Evolutionary conservation across 2,329 filamentous ascomycete species (phyloP), one percentile per base, ranked within the genome.

Genomic region (Leptodontidium sp.): DNA sequence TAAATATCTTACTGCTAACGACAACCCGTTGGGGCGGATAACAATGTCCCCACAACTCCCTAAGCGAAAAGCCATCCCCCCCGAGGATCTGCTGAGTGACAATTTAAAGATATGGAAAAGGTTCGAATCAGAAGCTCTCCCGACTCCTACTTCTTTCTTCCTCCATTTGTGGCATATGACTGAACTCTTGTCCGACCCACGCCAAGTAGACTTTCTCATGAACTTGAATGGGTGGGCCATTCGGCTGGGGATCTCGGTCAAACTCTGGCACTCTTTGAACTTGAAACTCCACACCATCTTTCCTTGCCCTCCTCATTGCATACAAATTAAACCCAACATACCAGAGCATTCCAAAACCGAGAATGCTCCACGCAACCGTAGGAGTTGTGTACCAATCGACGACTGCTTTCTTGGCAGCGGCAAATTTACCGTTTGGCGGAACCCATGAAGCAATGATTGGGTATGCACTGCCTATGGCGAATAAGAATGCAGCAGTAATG

Each of bases 281-380:
- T 21, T 68, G 67, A 15, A 68, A 68, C 49, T 65, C 67, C 11
- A 68, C 63, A 11, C 67, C 63, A 50, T 68, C 67, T n/a, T 68
- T 68, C 3, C 67, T 43, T 1, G 63, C 15, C 49, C 63, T 62
- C 9, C 62, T 32, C 40, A 43, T 35, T 7, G 67, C 67, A 65
- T 68, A 66, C 21, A 63, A 6, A 15, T 57, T 55, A 49, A 68
- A 68, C 7, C 62, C 63, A 24, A 68, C 15, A 57, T 62, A 68
- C 62, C 63, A 68, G 17, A 58, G 3, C 55, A 68, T 15, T 4
- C 67, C 67, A 32, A 68, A 63, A 1, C 55, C 59, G 9, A 68
- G 57, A 52, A 68, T 66, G 32, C 49, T 66, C 67, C 67, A 68
- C 15, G 66, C 61, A 49, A 68, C 66, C 4, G 66, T 68, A 4